Evolutionary conservation across 2,329 filamentous ascomycete genomes (phyloP), one percentile per base, ranked within the genome.

Genomic region (Juglanconis juglandina): DNA sequence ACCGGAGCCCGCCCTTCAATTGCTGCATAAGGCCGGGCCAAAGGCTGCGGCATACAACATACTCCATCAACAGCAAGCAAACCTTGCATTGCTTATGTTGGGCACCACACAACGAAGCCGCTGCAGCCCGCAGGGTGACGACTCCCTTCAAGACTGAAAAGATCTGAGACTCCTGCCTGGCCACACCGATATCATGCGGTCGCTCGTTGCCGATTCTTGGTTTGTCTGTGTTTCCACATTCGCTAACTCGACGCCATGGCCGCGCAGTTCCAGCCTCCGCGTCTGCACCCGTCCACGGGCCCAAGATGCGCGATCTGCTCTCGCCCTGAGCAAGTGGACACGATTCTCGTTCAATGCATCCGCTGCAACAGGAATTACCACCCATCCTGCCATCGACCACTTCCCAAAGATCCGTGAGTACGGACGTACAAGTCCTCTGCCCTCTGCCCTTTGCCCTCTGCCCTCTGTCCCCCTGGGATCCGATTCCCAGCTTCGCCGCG

Each of bases 121-220:
- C 71, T 76, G 80, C 68, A 72, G 77, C 76, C 72, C 70, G 73
- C 71, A 75, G 77, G 64, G 72, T 84, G 79, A 84, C 72, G 81
- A 77, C 72, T 69, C 73, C 69, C 68, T 69, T 68, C 60, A 73
- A 73, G 84, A 89, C 86, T 89, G 86, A 89, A 89, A 90, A 90
- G 87, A 90, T 82, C 87, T 90, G 87, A 90, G 80, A 79, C 79
- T 69, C 62, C 67, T 67, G 61, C 58, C 57, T 37, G 37, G 44
- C 33, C 65, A 53, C 55, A 56, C 63, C 66, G 67, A 64, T 62
- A 65, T 60, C 48, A 58, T 8, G 35, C 48, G 50, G 48, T 48
- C 50, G 49, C 48, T 62, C 35, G 8, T 48, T 37, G 42, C 37
- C 17, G 34, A 53, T 50, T 58, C 56, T 55, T 47, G 52, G 30